A percentile compares a stretch with the other conserved stretches of the same genome.
Evolutionary conservation across 257 asterid species (phyloP).

Genomic region (Salvia hispanica): DNA sequence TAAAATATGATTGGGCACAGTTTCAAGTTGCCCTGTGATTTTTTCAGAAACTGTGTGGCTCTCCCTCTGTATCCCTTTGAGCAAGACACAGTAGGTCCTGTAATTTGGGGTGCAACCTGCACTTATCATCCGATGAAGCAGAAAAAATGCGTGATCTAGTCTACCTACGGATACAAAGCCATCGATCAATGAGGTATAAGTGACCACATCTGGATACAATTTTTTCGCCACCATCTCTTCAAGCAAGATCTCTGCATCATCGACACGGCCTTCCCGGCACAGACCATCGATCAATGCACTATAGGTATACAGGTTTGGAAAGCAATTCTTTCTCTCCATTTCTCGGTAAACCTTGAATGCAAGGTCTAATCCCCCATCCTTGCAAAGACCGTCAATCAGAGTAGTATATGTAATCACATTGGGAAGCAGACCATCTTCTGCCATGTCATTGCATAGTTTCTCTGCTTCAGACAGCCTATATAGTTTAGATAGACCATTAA

Average conservation of each 20-base stretch:
- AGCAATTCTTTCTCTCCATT: constrained; percentile 66
- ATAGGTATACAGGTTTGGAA: constrained; percentile 75
- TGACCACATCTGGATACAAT: constrained; percentile 69
- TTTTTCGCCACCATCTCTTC: constrained; percentile 62
- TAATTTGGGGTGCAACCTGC: constrained; percentile 76
- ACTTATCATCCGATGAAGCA: constrained; percentile 62
- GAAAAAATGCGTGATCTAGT: constrained; percentile 62
- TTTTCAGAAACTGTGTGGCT: constrained; percentile 42
- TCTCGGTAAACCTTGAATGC: constrained; percentile 74
- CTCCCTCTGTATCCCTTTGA: constrained; percentile 71
- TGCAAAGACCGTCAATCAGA: constrained; percentile 80
- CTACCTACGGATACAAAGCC: constrained; percentile 69
- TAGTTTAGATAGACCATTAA: constrained; percentile 65
- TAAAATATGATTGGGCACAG: constrained; percentile 29
- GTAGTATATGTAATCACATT: constrained; percentile 81
- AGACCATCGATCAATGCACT: constrained; percentile 75
- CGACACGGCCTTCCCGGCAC: constrained; percentile 68
- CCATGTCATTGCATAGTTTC: constrained; percentile 53
- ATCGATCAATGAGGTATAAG: constrained; percentile 75
- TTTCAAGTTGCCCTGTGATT: constrained; percentile 44
- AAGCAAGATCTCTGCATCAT: constrained; percentile 63
- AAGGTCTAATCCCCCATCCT: constrained; percentile 53
- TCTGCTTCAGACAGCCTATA: constrained; percentile 66
- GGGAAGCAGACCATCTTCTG: constrained; percentile 62
- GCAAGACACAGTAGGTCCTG: constrained; percentile 62